A percentile compares a stretch with the other conserved stretches of the same genome.
Conservation (phyloP, 1,139 yeast species). For the Lodderomyces parapsilosis region DNA sequence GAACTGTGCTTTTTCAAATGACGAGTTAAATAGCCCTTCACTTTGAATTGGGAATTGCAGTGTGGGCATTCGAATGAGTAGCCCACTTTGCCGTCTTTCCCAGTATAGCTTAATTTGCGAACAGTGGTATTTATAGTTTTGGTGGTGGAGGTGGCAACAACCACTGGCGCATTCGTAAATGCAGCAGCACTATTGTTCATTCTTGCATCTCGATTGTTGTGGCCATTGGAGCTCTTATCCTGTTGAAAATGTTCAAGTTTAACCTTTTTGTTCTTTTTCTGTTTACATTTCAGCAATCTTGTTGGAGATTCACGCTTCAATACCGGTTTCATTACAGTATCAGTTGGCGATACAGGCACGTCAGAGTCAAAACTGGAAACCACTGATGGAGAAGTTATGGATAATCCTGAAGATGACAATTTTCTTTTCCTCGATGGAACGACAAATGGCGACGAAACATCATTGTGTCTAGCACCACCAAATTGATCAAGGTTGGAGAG, state of each 20-base stretch:
- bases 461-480: not conserved
- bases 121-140: conserved; percentile 15
- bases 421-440: conserved; percentile 10
- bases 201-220: not conserved
- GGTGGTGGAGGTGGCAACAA: conserved; percentile 12
- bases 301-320: too few relatives aligned
- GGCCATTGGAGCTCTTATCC: not conserved
- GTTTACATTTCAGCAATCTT: conserved; percentile 7
- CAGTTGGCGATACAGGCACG: conserved; percentile 6
- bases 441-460: not conserved
- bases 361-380: conserved; percentile 4
- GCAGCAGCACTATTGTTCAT: conserved; percentile 4
- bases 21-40: conserved; percentile 57
- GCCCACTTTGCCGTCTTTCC: conserved; percentile 12
- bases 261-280: not conserved
- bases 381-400: conserved; percentile 5
- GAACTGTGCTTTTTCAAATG: conserved; percentile 53
- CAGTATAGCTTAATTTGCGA: conserved; percentile 14
- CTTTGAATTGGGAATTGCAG: conserved; percentile 50
- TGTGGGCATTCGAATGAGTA: conserved; percentile 30
- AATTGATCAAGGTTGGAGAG: not conserved
- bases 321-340: not conserved
- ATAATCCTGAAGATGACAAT: conserved; percentile 5
- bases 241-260: conserved; percentile 1
- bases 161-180: not conserved